phyloP scores from a whole-genome alignment of 2,329 filamentous ascomycete species.

The Fusarium pseudoanthophilum region DNA sequence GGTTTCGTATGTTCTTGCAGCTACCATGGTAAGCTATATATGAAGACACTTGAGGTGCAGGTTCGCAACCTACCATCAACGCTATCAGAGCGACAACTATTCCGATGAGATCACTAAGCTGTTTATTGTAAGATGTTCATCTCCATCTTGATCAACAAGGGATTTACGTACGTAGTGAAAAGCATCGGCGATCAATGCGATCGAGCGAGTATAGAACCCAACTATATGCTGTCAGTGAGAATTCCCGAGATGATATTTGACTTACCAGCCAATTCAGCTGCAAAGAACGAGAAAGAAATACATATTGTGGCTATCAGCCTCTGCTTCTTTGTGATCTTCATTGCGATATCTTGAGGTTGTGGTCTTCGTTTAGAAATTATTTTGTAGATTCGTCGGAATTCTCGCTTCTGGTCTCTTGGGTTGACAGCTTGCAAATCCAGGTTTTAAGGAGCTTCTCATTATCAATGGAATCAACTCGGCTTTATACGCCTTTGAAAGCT shows the following conservation, averaged over 20 bases:
- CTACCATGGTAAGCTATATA: conserved; percentile 49
- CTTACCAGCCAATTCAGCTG: conserved; percentile 62
- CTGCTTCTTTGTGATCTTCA: conserved; percentile 51
- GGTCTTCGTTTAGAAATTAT: neutral
- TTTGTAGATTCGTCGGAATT: neutral
- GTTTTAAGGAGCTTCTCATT: too few species aligned
- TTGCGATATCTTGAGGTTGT: neutral
- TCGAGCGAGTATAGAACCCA: conserved; percentile 75
- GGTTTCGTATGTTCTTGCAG: conserved; percentile 63
- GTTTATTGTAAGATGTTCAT: conserved; percentile 17
- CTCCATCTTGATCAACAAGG: neutral
- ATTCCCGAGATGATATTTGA: neutral
- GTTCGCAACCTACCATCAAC: conserved; percentile 61
- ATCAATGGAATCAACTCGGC: neutral
- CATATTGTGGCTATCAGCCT: conserved; percentile 59
- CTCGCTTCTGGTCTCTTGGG: neutral
- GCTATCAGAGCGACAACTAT: conserved; percentile 75
- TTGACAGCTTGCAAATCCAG: neutral
- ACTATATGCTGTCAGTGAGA: conserved; percentile 52
- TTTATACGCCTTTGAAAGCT: neutral
- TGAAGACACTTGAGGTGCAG: neutral
- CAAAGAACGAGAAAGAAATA: conserved; percentile 63
- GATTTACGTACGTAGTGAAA: conserved; percentile 71
- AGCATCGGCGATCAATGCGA: conserved; percentile 80
- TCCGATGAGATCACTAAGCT: conserved; percentile 77